Conservation (phyloP, 2,329 filamentous ascomycete species). For the Coleophoma cylindrospora region DNA sequence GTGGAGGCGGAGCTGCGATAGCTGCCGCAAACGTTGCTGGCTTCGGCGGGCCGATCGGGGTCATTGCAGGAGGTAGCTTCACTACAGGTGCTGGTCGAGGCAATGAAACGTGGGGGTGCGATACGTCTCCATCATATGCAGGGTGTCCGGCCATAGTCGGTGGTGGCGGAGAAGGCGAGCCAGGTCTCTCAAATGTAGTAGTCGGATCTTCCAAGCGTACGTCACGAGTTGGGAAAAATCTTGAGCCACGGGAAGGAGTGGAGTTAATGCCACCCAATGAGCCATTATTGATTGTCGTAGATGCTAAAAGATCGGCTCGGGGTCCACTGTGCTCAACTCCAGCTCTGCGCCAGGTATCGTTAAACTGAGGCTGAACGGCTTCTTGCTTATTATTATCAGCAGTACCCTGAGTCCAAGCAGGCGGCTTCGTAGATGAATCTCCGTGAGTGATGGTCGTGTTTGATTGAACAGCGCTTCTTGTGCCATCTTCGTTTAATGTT, state of each 20-base stretch:
- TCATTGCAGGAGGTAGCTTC: conserved; percentile 55
- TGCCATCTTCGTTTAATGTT: conserved; percentile 22
- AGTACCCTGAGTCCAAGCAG: background rate
- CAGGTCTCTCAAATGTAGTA: conserved; percentile 29
- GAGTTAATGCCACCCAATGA: conserved; percentile 20
- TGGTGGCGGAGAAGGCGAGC: conserved; percentile 66
- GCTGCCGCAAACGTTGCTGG: conserved; percentile 38
- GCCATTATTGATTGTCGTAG: background rate
- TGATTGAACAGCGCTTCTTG: conserved; percentile 17
- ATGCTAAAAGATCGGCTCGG: background rate
- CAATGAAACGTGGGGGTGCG: conserved; percentile 63
- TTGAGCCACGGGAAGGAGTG: conserved; percentile 46
- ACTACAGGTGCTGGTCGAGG: conserved; percentile 71
- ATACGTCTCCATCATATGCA: conserved; percentile 62
- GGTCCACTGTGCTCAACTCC: background rate
- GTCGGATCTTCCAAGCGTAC: conserved; percentile 34
- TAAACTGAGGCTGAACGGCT: conserved; percentile 17
- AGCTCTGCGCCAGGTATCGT: conserved; percentile 11
- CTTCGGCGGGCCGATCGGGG: conserved; percentile 36
- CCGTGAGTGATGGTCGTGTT: conserved; percentile 12
- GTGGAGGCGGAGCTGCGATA: conserved; percentile 26
- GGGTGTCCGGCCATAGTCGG: conserved; percentile 67
- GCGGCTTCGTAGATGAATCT: background rate
- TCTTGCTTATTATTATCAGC: conserved; percentile 7
- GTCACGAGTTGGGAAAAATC: conserved; percentile 56